A percentile compares a stretch with the other conserved stretches of the same genome.
phyloP scores from a whole-genome alignment of 345 rosid species.

The Boechera stricta region DNA sequence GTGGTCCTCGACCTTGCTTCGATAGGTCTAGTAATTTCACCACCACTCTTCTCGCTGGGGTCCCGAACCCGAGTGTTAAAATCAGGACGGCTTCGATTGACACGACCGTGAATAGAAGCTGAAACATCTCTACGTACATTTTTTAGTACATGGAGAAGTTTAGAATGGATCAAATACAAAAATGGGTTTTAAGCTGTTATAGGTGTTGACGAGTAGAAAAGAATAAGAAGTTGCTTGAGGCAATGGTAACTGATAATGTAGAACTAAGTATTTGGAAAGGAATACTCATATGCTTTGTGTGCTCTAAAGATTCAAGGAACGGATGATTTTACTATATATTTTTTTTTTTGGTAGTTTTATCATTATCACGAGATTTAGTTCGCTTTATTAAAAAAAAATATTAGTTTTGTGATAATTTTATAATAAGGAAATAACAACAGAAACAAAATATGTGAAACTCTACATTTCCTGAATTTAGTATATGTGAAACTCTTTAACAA shows the following conservation, averaged over 20 bases:
- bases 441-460: neutral
- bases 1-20: slow-evolving; percentile 44
- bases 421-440: neutral
- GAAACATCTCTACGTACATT: slow-evolving; percentile 45
- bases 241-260: slow-evolving; percentile 27
- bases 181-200: slow-evolving; percentile 10
- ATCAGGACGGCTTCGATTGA: slow-evolving; percentile 36
- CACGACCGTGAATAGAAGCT: slow-evolving; percentile 40
- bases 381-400: neutral
- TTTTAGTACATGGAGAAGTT: neutral
- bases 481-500: neutral
- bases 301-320: slow-evolving; percentile 25
- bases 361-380: neutral
- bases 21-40: slow-evolving; percentile 42
- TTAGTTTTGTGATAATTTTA: neutral
- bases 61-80: slow-evolving; percentile 41
- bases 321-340: neutral
- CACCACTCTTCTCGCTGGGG: slow-evolving; percentile 41
- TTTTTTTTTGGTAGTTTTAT: neutral
- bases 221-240: slow-evolving; percentile 37
- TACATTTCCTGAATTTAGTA: neutral
- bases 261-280: slow-evolving; percentile 30
- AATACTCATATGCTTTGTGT: slow-evolving; percentile 29
- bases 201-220: slow-evolving; percentile 11
- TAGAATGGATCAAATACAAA: neutral